These are phyloP conservation scores for Fraxinus americana DNA, from an alignment of 257 asterid genomes.

Conservation along the genomic window DNA sequence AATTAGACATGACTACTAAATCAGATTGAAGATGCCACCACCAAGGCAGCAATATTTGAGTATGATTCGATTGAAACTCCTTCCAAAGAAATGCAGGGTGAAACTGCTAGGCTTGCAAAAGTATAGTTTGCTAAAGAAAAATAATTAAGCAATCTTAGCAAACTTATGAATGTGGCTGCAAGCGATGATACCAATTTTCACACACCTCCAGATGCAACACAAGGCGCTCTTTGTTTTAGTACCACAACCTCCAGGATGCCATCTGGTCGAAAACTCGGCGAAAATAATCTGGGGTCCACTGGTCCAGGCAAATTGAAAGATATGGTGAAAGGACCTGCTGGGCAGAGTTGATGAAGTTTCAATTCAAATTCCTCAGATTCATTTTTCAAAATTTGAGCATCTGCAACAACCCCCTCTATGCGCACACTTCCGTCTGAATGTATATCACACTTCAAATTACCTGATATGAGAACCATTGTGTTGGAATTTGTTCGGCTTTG, in stretches of 20 bases:
- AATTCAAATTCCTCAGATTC: constrained; percentile 35
- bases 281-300: constrained; percentile 43
- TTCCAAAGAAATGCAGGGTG: no score
- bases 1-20: background rate
- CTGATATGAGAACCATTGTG: constrained; percentile 22
- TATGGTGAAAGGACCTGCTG: constrained; percentile 50
- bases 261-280: constrained; percentile 27
- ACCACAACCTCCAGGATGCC: constrained; percentile 45
- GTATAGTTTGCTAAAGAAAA: background rate
- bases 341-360: constrained; percentile 45
- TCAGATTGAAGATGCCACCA: background rate
- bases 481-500: background rate
- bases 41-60: background rate
- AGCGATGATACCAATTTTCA: constrained; percentile 41
- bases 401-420: constrained; percentile 44
- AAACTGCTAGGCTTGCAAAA: background rate
- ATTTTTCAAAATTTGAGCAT: constrained; percentile 28
- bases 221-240: constrained; percentile 35
- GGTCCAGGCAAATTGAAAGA: constrained; percentile 56
- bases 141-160: background rate
- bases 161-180: constrained; percentile 23
- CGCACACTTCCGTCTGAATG: constrained; percentile 41
- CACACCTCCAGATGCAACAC: constrained; percentile 37
- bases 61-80: no score
- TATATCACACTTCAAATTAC: constrained; percentile 36